Evolutionary conservation across 2,329 filamentous ascomycete genomes (phyloP).

Genomic region (Penicillium polonicum): DNA sequence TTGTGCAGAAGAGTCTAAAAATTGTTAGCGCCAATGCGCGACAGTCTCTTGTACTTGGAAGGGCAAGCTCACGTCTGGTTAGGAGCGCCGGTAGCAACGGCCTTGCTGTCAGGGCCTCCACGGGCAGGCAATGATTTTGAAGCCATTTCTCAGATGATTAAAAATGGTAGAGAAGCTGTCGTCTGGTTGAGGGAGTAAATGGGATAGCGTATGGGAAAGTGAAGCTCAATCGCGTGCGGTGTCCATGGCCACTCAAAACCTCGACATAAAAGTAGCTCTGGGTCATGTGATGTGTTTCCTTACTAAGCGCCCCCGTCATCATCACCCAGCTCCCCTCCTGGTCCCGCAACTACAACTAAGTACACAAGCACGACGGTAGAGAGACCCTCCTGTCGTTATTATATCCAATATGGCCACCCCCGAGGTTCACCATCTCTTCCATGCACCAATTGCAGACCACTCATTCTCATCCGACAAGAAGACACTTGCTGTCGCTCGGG

Average conservation of each 20-base stretch:
- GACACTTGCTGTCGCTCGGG: constrained; percentile 85
- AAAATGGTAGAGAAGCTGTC: too few species aligned
- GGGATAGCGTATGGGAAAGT: neutral
- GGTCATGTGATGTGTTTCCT: constrained; percentile 26
- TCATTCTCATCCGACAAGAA: constrained; percentile 92
- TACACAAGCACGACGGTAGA: constrained; percentile 73
- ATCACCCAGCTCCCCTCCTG: constrained; percentile 16
- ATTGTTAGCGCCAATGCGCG: constrained; percentile 21
- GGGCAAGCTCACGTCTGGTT: constrained; percentile 68
- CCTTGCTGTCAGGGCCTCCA: constrained; percentile 39
- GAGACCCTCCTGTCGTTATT: constrained; percentile 84
- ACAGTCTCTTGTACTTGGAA: constrained; percentile 7
- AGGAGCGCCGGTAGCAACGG: constrained; percentile 56
- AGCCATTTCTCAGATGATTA: constrained; percentile 31
- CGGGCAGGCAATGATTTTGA: constrained; percentile 43
- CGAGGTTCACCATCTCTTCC: constrained; percentile 95
- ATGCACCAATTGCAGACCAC: constrained; percentile 93
- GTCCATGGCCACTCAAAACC: constrained; percentile 3
- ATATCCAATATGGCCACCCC: constrained; percentile 69
- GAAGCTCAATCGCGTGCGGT: constrained; percentile 8
- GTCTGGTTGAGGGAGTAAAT: neutral
- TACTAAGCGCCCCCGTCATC: constrained; percentile 25
- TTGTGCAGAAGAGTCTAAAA: constrained; percentile 78
- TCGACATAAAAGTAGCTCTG: constrained; percentile 13
- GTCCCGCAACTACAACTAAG: constrained; percentile 13